Percentiles rank a stretch among this genome's conserved stretches.
Conservation (phyloP, 495 filamentous ascomycete genomes). For the Penicillium cosmopolitanum region DNA sequence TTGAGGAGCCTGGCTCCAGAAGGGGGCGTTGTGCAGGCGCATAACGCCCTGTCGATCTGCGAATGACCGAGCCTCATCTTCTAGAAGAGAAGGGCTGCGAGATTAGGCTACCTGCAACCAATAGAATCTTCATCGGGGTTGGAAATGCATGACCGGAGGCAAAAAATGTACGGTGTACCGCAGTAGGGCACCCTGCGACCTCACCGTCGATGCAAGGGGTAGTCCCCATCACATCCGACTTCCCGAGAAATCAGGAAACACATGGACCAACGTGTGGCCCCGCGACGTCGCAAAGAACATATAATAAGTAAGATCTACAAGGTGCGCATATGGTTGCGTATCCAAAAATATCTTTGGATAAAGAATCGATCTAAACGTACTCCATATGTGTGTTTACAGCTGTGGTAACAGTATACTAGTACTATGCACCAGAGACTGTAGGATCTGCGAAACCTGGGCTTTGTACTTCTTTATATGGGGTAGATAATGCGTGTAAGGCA, state of each 20-base stretch:
- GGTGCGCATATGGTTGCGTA: too few species aligned
- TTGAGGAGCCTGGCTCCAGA: background rate
- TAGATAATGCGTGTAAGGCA: too few species aligned
- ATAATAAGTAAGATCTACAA: background rate
- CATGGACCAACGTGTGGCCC: constrained; percentile 5
- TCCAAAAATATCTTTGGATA: too few species aligned
- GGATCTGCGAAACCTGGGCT: too few species aligned
- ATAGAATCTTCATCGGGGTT: background rate
- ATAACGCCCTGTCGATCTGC: constrained; percentile 3
- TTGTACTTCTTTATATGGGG: too few species aligned
- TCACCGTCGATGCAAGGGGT: background rate
- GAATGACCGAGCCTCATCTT: constrained; percentile 7
- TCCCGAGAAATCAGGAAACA: background rate
- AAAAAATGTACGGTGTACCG: background rate
- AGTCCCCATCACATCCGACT: background rate
- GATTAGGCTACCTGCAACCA: background rate
- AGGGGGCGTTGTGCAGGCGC: background rate
- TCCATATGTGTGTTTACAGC: too few species aligned
- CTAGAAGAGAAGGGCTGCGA: background rate
- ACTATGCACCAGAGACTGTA: too few species aligned
- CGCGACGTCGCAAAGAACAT: background rate
- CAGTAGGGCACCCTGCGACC: background rate
- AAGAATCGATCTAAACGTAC: too few species aligned
- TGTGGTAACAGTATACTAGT: too few species aligned
- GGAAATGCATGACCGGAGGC: background rate